phyloP scores from a whole-genome alignment of 257 asterid species.

The Solanum medicagineum region DNA sequence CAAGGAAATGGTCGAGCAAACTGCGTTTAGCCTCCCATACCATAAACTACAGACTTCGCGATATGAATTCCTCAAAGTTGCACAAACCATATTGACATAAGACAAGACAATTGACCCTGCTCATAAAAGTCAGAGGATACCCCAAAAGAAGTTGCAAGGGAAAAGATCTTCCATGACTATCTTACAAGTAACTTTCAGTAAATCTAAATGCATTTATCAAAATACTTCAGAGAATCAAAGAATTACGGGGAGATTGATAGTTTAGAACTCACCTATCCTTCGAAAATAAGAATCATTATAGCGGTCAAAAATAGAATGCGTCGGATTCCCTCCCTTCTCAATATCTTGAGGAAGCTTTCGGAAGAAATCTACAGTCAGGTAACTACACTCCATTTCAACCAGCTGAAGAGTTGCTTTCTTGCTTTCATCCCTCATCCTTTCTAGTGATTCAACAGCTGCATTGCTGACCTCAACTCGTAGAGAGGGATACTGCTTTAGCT shows the following conservation, averaged over 20 bases:
- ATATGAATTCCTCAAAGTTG: slow-evolving; percentile 53
- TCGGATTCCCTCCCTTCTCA: slow-evolving; percentile 80
- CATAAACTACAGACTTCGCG: slow-evolving; percentile 61
- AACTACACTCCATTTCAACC: slow-evolving; percentile 73
- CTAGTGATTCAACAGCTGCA: slow-evolving; percentile 61
- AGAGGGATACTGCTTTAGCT: slow-evolving; percentile 71
- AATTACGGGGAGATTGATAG: background rate
- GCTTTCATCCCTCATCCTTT: slow-evolving; percentile 73
- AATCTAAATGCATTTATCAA: background rate
- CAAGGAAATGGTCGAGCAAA: slow-evolving; percentile 54
- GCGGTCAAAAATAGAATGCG: slow-evolving; percentile 63
- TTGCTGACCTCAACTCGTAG: slow-evolving; percentile 53
- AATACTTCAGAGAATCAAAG: background rate
- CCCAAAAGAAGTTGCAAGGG: background rate
- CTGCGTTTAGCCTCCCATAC: slow-evolving; percentile 78
- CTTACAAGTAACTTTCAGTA: background rate
- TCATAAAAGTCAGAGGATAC: background rate
- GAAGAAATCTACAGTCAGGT: slow-evolving; percentile 76
- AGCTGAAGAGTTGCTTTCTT: slow-evolving; percentile 58
- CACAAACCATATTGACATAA: slow-evolving; percentile 67
- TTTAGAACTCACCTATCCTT: slow-evolving; percentile 41
- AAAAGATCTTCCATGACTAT: background rate
- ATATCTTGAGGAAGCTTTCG: slow-evolving; percentile 79
- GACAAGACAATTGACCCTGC: slow-evolving; percentile 60
- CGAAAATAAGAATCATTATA: slow-evolving; percentile 63